These are phyloP conservation scores for Penicillium verhagenii DNA, from an alignment of 495 filamentous ascomycete genomes.

Conservation along the genomic window DNA sequence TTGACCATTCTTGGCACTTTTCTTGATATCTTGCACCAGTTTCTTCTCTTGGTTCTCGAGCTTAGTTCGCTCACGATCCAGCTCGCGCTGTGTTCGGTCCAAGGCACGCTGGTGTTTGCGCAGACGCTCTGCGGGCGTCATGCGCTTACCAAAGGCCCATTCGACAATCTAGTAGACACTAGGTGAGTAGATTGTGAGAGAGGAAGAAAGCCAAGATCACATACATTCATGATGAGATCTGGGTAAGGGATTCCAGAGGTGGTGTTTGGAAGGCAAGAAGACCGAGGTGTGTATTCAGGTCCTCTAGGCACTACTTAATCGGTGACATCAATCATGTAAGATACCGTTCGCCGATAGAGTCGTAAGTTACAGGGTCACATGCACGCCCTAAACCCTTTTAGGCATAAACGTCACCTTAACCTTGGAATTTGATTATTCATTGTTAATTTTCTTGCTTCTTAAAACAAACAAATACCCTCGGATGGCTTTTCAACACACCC, in stretches of 20 bases:
- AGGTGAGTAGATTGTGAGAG: conserved; percentile 3
- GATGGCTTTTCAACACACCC: conserved; percentile 15
- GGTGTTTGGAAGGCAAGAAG: background rate
- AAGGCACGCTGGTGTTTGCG: conserved; percentile 96
- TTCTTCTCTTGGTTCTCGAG: conserved; percentile 99
- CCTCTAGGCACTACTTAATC: conserved; percentile 4
- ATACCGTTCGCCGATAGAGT: conserved; percentile 3
- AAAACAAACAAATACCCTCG: conserved; percentile 18
- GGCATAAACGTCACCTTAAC: conserved; percentile 18
- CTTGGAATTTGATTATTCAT: conserved; percentile 17
- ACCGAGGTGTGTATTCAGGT: background rate
- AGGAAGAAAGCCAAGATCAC: conserved; percentile 5
- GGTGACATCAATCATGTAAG: conserved; percentile 31
- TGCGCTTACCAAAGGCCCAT: conserved; percentile 98
- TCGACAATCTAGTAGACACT: conserved; percentile 75
- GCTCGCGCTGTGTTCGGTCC: conserved; percentile 93
- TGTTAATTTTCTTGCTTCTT: conserved; percentile 1
- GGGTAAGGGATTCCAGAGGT: background rate
- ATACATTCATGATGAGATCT: conserved; percentile 60
- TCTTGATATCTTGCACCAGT: conserved; percentile 90
- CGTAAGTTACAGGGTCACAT: conserved; percentile 26
- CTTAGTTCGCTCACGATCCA: conserved; percentile 90
- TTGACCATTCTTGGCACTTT: conserved; percentile 95
- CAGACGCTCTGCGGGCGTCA: conserved; percentile 93
- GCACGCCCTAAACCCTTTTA: conserved; percentile 24